A percentile compares a stretch with the other conserved stretches of the same genome.
Evolutionary conservation across 2,329 filamentous ascomycete genomes (phyloP).

Genomic region (Ophiostoma sp.): DNA sequence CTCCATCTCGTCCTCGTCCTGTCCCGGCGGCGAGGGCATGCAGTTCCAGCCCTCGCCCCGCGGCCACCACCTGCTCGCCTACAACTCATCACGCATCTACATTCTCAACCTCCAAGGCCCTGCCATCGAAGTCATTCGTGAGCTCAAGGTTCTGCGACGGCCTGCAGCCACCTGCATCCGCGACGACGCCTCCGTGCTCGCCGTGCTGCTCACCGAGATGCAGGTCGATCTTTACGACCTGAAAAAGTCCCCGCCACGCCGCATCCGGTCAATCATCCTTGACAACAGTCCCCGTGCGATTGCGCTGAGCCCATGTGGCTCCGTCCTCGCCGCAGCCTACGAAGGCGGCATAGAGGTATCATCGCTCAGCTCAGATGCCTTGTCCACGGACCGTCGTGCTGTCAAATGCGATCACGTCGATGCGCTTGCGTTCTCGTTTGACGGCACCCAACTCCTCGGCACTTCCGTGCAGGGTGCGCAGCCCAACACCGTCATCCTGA

Average conservation of each 20-base stretch:
- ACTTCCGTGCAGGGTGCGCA: conserved; percentile 61
- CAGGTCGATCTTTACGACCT: conserved; percentile 84
- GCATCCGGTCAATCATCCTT: conserved; percentile 68
- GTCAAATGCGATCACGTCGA: conserved; percentile 76
- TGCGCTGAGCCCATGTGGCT: conserved; percentile 72
- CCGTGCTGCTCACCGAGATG: conserved; percentile 74
- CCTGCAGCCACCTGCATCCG: conserved; percentile 72
- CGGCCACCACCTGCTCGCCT: conserved; percentile 69
- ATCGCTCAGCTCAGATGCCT: conserved; percentile 59
- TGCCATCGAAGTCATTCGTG: conserved; percentile 61
- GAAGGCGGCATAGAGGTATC: conserved; percentile 85
- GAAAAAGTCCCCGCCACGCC: conserved; percentile 55
- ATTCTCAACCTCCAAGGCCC: conserved; percentile 62
- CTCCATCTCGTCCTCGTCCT: conserved; percentile 76
- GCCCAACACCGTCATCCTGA: conserved; percentile 68
- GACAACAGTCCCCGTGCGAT: conserved; percentile 75
- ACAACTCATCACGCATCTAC: conserved; percentile 80
- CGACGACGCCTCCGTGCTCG: conserved; percentile 69
- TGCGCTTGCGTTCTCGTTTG: conserved; percentile 66
- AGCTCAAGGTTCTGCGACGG: conserved; percentile 72
- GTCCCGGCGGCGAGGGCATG: conserved; percentile 78
- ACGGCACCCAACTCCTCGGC: conserved; percentile 72
- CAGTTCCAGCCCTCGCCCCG: conserved; percentile 74
- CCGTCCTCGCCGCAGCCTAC: conserved; percentile 77
- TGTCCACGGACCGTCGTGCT: conserved; percentile 62